A percentile compares a stretch with the other conserved stretches of the same genome.
Evolutionary conservation across 169 alveolate genomes (phyloP).

Genomic region (Eimeria falciformis): DNA sequence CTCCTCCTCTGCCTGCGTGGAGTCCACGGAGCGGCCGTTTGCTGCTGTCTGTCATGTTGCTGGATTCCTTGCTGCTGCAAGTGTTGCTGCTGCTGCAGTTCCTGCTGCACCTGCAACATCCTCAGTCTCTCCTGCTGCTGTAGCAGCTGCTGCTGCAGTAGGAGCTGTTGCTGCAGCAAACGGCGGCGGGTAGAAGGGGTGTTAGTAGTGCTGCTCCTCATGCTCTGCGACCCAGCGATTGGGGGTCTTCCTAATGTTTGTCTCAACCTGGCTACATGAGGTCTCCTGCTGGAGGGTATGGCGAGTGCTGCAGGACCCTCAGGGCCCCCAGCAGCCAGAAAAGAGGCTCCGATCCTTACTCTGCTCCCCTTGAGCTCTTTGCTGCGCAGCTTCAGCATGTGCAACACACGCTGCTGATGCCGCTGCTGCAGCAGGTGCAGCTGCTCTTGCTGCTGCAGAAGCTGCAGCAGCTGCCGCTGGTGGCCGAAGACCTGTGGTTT

Average conservation of each 20-base stretch:
- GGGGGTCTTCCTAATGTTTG: slow-evolving; percentile 7
- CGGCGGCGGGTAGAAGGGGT: slow-evolving; percentile 24
- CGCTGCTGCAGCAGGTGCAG: slow-evolving; percentile 38
- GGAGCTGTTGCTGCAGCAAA: slow-evolving; percentile 45
- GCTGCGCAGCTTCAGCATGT: not conserved
- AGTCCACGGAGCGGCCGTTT: slow-evolving; percentile 16
- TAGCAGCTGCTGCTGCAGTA: slow-evolving; percentile 52
- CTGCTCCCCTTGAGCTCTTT: not conserved
- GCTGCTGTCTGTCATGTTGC: slow-evolving; percentile 43
- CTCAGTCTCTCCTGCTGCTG: not conserved
- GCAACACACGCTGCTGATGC: slow-evolving; percentile 4
- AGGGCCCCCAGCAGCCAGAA: not conserved
- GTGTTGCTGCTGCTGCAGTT: slow-evolving; percentile 15
- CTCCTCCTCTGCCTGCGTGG: slow-evolving; percentile 34
- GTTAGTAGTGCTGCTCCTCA: slow-evolving; percentile 9
- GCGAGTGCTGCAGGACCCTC: slow-evolving; percentile 14
- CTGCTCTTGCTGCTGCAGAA: slow-evolving; percentile 6
- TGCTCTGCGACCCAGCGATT: not conserved
- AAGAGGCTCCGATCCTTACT: not conserved
- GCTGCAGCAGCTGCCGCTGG: slow-evolving; percentile 57
- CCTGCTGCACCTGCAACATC: slow-evolving; percentile 3
- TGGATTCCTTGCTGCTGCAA: slow-evolving; percentile 29
- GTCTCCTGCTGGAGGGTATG: not conserved
- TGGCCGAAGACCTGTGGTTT: not conserved
- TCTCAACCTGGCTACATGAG: not conserved